Evolutionary conservation across 441 rosid species (phyloP), one percentile per base, ranked within the genome.

Genomic region (Jatropha multifida): DNA sequence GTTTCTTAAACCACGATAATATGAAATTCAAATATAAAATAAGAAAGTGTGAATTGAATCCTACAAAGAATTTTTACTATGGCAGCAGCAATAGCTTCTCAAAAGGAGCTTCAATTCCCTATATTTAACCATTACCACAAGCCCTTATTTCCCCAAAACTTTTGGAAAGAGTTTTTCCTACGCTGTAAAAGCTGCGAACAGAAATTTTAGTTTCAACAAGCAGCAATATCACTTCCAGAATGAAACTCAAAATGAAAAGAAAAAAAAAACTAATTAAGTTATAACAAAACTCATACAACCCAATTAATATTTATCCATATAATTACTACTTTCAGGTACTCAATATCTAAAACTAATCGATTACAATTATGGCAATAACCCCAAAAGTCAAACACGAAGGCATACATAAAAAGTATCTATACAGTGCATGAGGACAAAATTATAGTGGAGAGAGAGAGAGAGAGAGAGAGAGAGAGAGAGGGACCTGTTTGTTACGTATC

Each of bases 401-500:
- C 48, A 44, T 1, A 11, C 10, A 44, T 7, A 52, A 32, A 27
- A 6, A 32, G 2, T 18, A 42, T 11, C 20, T 32, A 1, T 55
- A 17, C 9, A 4, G 6, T 20, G 7, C 23, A 55, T 44, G 32
- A 32, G 7, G 46, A 54, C 58, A 17, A 55, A 3, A 18, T 60
- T 51, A 68, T 55, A 71, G 42, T 67, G n/a, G 27, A n/a, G 49
- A 32, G 38, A 26, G 40, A 7, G 38, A 68, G 65, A 70, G 48
- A 71, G 32, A 15, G 49, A 11, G 23, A 42, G 52, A 60, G 41
- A 13, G 59, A 23, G 55, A 4, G 4, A 68, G 68, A 62, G 55
- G 20, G 32, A 80, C 78, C 80, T 68, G 15, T 12, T 32, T 32
- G 32, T 32, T 32, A 32, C 32, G 32, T 42, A 44, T 51, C 40